Base-by-base conservation (phyloP, 352 stramenopile genomes). In the Phytophthora ramorum region DNA sequence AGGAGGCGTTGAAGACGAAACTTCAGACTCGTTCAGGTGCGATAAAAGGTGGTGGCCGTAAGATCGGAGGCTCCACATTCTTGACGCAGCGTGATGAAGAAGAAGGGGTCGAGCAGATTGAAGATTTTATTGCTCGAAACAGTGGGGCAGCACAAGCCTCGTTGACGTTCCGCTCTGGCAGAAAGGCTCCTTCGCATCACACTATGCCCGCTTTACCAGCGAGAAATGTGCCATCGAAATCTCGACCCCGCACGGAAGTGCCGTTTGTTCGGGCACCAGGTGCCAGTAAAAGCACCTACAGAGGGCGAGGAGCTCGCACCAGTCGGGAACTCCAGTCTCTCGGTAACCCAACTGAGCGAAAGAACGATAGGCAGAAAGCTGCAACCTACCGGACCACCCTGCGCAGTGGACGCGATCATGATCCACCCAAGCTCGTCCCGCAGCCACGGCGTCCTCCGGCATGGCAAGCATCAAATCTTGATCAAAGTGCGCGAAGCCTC, bases 61-160 rank as follows among this genome's bases (percentile, higher is more conserved):
- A 62, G 26, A 71, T 75, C 37, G 66, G 66, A 59, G 62, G 67
- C 12, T 52, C 54, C 0, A 84, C 78, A 6, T 86, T 84, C 45
- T 62, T 83, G 14, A 86, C 75, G 0, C 78, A 86, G 35, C 60
- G 58, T 38, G 75, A 79, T 45, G 78, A 82, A 7, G 73, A 81
- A 19, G 75, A 80, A 40, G 76, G 44, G 7, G 20, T 70, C 16
- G 45, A 73, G 8, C 19, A 51, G 34, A 44, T 67, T 17, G 55
- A 71, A 49, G 50, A 64, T 46, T 67, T 71, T 24, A 57, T 63
- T 47, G 41, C 53, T 58, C 60, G 48, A n/a, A 47, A 54, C 28
- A 60, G 59, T n/a, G 48, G 60, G 19, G 55, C 37, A 38, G 37
- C 54, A 4, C 53, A 58, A 44, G 24, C 43, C 7, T 41, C 47